phyloP scores from a whole-genome alignment of 805 yeast species.

The Candida sanyiensis region DNA sequence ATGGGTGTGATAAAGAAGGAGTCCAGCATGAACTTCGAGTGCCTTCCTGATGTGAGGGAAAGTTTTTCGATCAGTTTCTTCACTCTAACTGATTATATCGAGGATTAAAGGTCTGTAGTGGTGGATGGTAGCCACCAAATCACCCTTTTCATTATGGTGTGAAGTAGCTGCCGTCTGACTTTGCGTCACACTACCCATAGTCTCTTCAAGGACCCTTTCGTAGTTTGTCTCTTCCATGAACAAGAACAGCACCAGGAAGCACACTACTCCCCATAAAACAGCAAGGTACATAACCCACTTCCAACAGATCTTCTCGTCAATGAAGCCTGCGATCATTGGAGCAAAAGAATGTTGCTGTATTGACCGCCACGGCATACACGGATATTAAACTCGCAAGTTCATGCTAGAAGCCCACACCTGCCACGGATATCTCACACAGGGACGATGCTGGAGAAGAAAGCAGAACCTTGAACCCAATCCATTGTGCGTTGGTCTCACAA shows the following conservation, averaged over 20 bases:
- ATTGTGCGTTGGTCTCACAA: constrained; percentile 30
- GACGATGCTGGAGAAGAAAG: constrained; percentile 42
- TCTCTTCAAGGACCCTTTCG: constrained; percentile 26
- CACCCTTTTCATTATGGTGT: too few species aligned
- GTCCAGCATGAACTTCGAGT: constrained; percentile 27
- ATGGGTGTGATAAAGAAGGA: constrained; percentile 34
- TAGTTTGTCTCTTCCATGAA: constrained; percentile 54
- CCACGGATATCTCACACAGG: constrained; percentile 42
- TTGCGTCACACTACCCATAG: too few species aligned
- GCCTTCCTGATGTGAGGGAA: constrained; percentile 35
- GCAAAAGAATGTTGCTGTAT: constrained; percentile 51
- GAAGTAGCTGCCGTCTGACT: too few species aligned
- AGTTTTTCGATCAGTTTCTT: constrained; percentile 39
- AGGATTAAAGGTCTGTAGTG: too few species aligned
- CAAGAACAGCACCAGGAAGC: constrained; percentile 34
- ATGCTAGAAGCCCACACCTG: constrained; percentile 47
- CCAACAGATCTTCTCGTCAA: constrained; percentile 45
- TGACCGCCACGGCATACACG: constrained; percentile 47
- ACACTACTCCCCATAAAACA: constrained; percentile 42
- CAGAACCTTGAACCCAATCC: constrained; percentile 32
- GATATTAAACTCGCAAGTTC: constrained; percentile 43
- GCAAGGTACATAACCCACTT: constrained; percentile 47
- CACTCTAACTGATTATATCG: too few species aligned
- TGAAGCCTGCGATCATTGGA: constrained; percentile 55
- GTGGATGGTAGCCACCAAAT: too few species aligned